These are phyloP conservation scores for Balansia obtecta DNA, from an alignment of 2,329 filamentous ascomycete species.

Conservation along the genomic window DNA sequence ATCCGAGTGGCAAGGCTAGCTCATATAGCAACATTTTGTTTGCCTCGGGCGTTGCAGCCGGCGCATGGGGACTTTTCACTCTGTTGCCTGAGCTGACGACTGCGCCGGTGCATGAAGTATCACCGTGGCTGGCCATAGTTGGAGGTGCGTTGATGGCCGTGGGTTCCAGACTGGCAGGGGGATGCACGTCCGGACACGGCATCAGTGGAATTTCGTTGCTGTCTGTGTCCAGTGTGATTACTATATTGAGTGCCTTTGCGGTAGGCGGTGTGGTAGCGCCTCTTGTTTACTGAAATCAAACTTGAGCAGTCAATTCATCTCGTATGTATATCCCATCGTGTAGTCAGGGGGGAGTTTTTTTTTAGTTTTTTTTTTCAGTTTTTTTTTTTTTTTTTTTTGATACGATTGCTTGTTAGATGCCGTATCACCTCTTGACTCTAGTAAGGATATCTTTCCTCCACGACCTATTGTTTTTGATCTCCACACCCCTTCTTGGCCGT, in stretches of 20 bases:
- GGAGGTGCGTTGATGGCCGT: constrained; percentile 47
- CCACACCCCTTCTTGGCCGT: constrained; percentile 23
- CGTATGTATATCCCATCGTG: too few species aligned
- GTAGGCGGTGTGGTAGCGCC: constrained; percentile 27
- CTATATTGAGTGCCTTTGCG: constrained; percentile 44
- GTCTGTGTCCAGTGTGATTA: constrained; percentile 48
- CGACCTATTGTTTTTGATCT: neutral
- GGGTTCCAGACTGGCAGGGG: constrained; percentile 49
- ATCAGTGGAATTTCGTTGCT: constrained; percentile 55
- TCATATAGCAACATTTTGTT: constrained; percentile 37
- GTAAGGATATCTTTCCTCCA: too few species aligned
- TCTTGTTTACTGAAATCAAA: constrained; percentile 13
- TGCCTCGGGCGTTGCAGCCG: constrained; percentile 35
- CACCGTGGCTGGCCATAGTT: constrained; percentile 27
- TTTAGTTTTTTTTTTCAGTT: neutral
- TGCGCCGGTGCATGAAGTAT: constrained; percentile 17
- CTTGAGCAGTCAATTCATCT: too few species aligned
- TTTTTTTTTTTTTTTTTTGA: neutral
- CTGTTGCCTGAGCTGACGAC: constrained; percentile 18
- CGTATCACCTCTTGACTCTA: too few species aligned
- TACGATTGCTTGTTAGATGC: too few species aligned
- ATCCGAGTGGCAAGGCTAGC: constrained; percentile 14
- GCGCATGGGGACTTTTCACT: constrained; percentile 28
- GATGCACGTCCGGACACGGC: constrained; percentile 58
- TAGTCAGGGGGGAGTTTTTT: neutral